These are phyloP conservation scores for Cardamine resedifolia DNA, from an alignment of 345 rosid genomes.

Conservation along the genomic window DNA sequence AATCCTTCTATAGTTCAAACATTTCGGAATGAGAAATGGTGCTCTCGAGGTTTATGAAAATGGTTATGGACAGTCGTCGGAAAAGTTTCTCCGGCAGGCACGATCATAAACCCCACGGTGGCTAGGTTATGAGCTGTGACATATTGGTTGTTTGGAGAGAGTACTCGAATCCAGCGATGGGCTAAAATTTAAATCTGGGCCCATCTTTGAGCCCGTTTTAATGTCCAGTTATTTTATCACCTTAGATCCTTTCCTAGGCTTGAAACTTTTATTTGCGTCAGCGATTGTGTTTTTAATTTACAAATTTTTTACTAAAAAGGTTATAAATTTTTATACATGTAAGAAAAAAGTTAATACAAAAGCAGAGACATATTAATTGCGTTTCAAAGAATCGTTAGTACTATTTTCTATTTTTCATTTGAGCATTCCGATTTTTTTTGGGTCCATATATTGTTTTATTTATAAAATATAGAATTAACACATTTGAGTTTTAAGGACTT, in stretches of 20 bases:
- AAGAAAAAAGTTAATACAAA: too few relatives aligned
- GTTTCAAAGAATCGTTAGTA: neutral
- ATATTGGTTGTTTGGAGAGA: neutral
- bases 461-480: neutral
- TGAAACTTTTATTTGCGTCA: neutral
- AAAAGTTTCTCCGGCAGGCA: neutral
- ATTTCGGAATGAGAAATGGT: conserved; percentile 3
- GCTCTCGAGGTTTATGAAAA: neutral
- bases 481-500: neutral
- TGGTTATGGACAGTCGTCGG: neutral
- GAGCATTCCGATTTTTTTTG: neutral
- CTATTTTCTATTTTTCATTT: neutral
- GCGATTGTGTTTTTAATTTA: neutral
- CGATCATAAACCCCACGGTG: conserved; percentile 46
- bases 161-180: neutral
- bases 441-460: neutral
- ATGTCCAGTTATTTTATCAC: neutral
- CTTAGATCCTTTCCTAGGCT: neutral
- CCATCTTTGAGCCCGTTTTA: neutral
- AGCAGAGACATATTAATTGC: too few relatives aligned
- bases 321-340: too few relatives aligned
- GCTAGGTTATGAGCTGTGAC: conserved; percentile 20
- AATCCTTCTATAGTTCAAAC: neutral
- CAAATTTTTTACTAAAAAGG: neutral
- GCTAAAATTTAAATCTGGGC: neutral